These are phyloP conservation scores for Pittosporum tobira DNA, from an alignment of 129 eudicot genomes.

Conservation along the genomic window DNA sequence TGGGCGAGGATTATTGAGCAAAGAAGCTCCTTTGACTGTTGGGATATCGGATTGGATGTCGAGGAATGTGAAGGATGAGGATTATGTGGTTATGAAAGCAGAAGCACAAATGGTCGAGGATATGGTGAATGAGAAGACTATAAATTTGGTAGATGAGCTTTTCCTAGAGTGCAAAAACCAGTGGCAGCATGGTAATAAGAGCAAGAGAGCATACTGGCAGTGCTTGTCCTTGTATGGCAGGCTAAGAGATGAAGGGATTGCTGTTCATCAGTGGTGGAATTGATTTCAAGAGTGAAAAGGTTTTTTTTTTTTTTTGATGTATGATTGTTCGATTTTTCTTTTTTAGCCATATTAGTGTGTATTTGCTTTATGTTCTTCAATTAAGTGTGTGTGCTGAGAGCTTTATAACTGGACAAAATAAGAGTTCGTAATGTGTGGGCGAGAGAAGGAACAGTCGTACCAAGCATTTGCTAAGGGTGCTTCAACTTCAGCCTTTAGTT, in stretches of 20 bases:
- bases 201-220: constrained; percentile 40
- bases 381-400: too few relatives aligned
- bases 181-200: constrained; percentile 16
- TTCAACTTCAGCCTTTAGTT: too few relatives aligned
- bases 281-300: constrained; percentile 1
- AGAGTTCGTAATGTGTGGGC: too few relatives aligned
- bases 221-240: constrained; percentile 35
- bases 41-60: constrained; percentile 54
- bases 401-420: too few relatives aligned
- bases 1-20: too few relatives aligned
- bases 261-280: constrained; percentile 47
- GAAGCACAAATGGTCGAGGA: constrained; percentile 66
- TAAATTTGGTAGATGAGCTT: constrained; percentile 54
- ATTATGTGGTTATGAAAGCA: constrained; percentile 78
- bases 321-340: too few relatives aligned
- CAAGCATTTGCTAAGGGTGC: too few relatives aligned
- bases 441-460: too few relatives aligned
- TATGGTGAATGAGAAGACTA: constrained; percentile 37
- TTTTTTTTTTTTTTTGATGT: background rate
- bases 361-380: too few relatives aligned
- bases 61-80: constrained; percentile 51
- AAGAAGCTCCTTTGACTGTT: background rate
- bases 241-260: constrained; percentile 36
- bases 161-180: constrained; percentile 53
- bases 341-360: too few relatives aligned